These are phyloP conservation scores for Sclerotinia nivalis DNA, from an alignment of 2,329 filamentous ascomycete genomes.

Conservation along the genomic window DNA sequence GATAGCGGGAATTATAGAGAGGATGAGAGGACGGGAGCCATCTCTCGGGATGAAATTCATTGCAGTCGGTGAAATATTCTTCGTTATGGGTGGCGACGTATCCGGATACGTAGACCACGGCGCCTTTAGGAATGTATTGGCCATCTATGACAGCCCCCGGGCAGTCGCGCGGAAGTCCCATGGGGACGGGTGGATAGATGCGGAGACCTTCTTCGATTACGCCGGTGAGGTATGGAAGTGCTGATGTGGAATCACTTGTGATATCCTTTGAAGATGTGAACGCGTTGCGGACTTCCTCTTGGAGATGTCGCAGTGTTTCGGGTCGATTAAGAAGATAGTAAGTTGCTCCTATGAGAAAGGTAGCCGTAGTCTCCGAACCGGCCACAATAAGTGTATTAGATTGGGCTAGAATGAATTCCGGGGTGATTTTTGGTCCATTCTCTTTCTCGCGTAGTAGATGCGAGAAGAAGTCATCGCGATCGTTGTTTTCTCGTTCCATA, in stretches of 20 bases:
- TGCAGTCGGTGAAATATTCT: slow-evolving; percentile 8
- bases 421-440: slow-evolving; percentile 21
- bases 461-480: slow-evolving; percentile 24
- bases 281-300: not conserved
- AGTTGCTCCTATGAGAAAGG: slow-evolving; percentile 6
- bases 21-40: slow-evolving; percentile 13
- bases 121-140: slow-evolving; percentile 1
- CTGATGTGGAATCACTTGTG: slow-evolving; percentile 11
- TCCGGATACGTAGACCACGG: not conserved
- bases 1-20: slow-evolving; percentile 6
- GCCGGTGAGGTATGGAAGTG: slow-evolving; percentile 13
- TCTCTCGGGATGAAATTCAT: slow-evolving; percentile 16
- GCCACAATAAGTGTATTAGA: slow-evolving; percentile 19
- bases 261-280: not conserved
- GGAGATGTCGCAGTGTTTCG: not conserved
- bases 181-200: slow-evolving; percentile 17
- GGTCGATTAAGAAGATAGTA: slow-evolving; percentile 18
- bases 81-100: slow-evolving; percentile 6
- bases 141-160: slow-evolving; percentile 19
- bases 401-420: slow-evolving; percentile 10
- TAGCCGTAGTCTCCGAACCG: slow-evolving; percentile 19
- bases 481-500: slow-evolving; percentile 14
- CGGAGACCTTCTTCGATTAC: slow-evolving; percentile 25
- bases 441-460: slow-evolving; percentile 15
- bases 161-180: slow-evolving; percentile 15